A percentile compares a stretch with the other conserved stretches of the same genome.
phyloP scores from a whole-genome alignment of 208 protist genomes.

The Trypanosoma rangeli region DNA sequence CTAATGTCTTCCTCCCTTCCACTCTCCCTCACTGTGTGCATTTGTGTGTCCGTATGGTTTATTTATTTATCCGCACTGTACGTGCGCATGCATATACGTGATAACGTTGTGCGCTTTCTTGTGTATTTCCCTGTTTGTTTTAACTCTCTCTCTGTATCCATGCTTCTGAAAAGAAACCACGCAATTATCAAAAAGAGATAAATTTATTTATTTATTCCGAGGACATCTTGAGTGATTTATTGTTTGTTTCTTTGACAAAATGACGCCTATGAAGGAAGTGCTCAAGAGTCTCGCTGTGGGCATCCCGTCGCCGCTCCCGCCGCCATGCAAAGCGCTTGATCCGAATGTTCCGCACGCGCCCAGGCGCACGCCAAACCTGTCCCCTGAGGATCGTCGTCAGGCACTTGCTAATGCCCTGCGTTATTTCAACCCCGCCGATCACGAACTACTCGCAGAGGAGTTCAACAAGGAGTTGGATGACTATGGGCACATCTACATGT shows the following conservation, averaged over 20 bases:
- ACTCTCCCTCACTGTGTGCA: not conserved
- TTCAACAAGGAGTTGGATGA: conserved; percentile 64
- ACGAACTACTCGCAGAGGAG: conserved; percentile 60
- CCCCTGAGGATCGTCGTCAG: conserved; percentile 32
- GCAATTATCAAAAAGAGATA: not conserved
- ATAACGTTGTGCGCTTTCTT: not conserved
- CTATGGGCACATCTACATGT: conserved; percentile 92
- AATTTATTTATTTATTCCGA: not conserved
- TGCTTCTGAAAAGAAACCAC: not conserved
- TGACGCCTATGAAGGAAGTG: conserved; percentile 22
- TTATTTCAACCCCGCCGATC: conserved; percentile 63
- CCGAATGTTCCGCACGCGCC: conserved; percentile 57
- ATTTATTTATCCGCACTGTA: not conserved
- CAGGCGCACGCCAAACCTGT: conserved; percentile 31
- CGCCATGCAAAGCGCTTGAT: conserved; percentile 14
- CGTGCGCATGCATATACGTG: not conserved
- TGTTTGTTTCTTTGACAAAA: conserved; percentile 8
- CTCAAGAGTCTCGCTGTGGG: conserved; percentile 25
- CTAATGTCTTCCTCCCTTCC: not conserved
- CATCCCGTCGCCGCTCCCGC: conserved; percentile 25
- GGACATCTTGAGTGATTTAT: not conserved
- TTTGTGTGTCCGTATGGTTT: not conserved
- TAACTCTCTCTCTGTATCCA: not conserved
- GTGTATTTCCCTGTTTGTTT: not conserved
- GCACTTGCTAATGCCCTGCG: conserved; percentile 73